A percentile compares a stretch with the other conserved stretches of the same genome.
These are phyloP conservation scores for Malassezia yamatoensis DNA, from an alignment of 1,284 basidiomycete species.

Conservation along the genomic window DNA sequence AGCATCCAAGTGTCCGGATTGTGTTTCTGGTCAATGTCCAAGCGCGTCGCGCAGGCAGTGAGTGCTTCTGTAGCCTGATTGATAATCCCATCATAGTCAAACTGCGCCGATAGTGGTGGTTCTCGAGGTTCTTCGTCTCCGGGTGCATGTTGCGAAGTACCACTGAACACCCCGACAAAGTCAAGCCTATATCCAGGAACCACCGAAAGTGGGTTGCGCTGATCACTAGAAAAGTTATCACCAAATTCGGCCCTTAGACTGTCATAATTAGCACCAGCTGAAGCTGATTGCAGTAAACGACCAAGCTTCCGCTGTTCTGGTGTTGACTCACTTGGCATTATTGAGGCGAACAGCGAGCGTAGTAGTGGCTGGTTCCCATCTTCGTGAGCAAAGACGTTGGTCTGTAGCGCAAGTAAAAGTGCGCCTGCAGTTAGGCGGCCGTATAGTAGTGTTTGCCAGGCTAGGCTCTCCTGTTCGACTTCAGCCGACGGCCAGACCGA, in stretches of 20 bases:
- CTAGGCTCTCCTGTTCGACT: neutral
- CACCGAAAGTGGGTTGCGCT: constrained; percentile 9
- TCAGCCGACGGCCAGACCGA: constrained; percentile 2
- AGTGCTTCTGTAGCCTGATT: constrained; percentile 8
- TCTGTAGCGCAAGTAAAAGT: neutral
- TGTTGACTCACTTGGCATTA: constrained; percentile 5
- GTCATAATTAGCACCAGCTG: constrained; percentile 5
- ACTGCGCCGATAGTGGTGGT: neutral
- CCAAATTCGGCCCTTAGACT: constrained; percentile 6
- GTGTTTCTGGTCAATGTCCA: neutral
- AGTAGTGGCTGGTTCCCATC: neutral
- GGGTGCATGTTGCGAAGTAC: constrained; percentile 4
- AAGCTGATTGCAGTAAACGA: neutral
- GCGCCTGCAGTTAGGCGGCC: constrained; percentile 11
- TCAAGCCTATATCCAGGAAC: constrained; percentile 13
- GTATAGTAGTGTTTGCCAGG: constrained; percentile 11
- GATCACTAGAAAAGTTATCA: neutral
- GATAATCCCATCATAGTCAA: constrained; percentile 6
- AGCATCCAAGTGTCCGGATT: constrained; percentile 7
- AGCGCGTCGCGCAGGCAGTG: constrained; percentile 6
- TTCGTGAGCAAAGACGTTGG: neutral
- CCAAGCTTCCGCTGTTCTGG: constrained; percentile 7
- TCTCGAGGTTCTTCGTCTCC: neutral
- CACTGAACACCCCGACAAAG: constrained; percentile 10
- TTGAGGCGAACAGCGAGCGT: neutral